phyloP scores from a whole-genome alignment of 768 basidiomycete genomes.

The Tricholoma bakamatsutake region DNA sequence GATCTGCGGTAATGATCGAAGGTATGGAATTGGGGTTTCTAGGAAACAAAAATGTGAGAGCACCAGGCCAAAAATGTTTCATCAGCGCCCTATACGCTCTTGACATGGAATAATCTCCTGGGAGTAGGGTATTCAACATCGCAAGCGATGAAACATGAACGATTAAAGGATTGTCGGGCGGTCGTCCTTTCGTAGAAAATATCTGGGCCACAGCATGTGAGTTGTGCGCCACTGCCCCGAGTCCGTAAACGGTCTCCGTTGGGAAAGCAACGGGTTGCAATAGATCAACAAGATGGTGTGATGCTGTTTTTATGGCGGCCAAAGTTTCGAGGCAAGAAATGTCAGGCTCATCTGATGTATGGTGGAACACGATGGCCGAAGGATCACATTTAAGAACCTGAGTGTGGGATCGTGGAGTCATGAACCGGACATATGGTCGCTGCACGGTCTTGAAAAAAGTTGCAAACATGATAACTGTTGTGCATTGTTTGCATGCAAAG shows the following conservation, averaged over 20 bases:
- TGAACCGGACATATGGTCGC: conserved; percentile 22
- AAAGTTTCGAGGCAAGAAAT: conserved; percentile 47
- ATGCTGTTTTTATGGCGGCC: conserved; percentile 48
- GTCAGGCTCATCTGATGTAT: conserved; percentile 36
- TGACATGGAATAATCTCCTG: conserved; percentile 55
- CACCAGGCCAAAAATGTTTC: conserved; percentile 89
- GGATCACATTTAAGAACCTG: conserved; percentile 60
- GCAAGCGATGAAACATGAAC: conserved; percentile 83
- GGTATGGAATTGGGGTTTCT: conserved; percentile 57
- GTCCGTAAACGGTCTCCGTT: conserved; percentile 97
- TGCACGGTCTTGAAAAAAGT: conserved; percentile 24
- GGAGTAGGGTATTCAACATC: conserved; percentile 79
- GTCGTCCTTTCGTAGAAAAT: conserved; percentile 86
- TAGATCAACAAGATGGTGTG: conserved; percentile 43
- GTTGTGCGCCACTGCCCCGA: conserved; percentile 82
- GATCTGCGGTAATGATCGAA: conserved; percentile 70
- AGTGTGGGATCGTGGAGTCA: conserved; percentile 16
- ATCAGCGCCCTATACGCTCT: conserved; percentile 69
- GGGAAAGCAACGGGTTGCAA: conserved; percentile 77
- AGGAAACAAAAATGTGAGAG: conserved; percentile 90
- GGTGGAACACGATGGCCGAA: conserved; percentile 49
- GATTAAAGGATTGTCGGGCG: conserved; percentile 95
- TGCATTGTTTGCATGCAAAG: conserved; percentile 5
- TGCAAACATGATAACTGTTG: conserved; percentile 15
- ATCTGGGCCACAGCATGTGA: conserved; percentile 62